phyloP scores from a whole-genome alignment of 331 rosid genomes.

The Rosa hybrid region DNA sequence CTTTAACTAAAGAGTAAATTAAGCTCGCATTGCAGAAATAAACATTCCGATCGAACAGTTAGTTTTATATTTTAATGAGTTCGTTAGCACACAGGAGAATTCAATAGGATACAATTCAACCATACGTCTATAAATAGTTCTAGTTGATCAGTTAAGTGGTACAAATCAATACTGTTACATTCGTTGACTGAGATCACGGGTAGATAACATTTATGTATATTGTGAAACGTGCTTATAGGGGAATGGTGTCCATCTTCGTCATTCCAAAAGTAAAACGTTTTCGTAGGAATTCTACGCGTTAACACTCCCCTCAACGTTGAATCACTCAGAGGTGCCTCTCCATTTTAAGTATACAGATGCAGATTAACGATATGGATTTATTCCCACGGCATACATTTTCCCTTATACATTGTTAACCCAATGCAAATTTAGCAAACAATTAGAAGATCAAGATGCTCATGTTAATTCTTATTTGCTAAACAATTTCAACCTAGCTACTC shows the following conservation, averaged over 20 bases:
- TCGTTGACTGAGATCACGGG: too few species aligned
- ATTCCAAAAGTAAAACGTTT: too few species aligned
- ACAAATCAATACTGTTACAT: too few species aligned
- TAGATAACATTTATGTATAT: too few species aligned
- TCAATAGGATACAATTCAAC: too few species aligned
- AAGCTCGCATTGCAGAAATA: not conserved
- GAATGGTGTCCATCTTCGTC: too few species aligned
- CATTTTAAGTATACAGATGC: not conserved
- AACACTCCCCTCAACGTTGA: not conserved
- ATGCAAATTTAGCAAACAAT: not conserved
- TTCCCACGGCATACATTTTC: not conserved
- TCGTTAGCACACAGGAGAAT: too few species aligned
- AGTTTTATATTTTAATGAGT: too few species aligned
- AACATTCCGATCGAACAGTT: too few species aligned
- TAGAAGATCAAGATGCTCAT: not conserved
- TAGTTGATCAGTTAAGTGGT: too few species aligned
- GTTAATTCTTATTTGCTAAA: not conserved
- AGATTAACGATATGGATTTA: not conserved
- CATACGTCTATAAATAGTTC: too few species aligned
- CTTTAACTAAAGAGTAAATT: not conserved
- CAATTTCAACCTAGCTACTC: not conserved
- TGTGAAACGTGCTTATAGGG: not conserved
- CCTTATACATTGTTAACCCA: not conserved
- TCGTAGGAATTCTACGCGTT: not conserved
- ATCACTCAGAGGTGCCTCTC: not conserved